Evolutionary conservation across 257 asterid species (phyloP), one percentile per base, ranked within the genome.

Genomic region (Gentiana macrophylla): DNA sequence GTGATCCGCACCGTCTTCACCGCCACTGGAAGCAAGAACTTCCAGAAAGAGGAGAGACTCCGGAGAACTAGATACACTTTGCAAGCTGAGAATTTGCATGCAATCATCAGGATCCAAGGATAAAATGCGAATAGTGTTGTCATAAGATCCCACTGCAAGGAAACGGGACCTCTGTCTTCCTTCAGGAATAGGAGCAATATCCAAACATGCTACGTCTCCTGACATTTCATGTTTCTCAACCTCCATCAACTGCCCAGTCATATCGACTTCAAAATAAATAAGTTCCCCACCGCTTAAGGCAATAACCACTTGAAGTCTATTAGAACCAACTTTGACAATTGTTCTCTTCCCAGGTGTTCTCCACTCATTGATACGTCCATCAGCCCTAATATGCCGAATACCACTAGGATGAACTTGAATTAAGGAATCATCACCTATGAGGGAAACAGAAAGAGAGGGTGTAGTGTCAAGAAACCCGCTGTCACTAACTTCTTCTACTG

Each of bases 361-460:
- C 99, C 99, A 92, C 78, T 92, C 99, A 63, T 92, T 92, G 66
- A 88, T 77, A 68, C 99, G 94, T 1, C 99, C 95, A 74, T 92
- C 99, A 79, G 86, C 99, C 69, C 99, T 83, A 57, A 92, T 92
- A 73, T 92, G 99, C 80, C 99, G 77, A 45, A 92, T 92, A 44
- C 99, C 99, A 57, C 95, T 80, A 6, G 99, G 99, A 68, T 92
- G 99, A 62, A 88, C 99, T 82, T 88, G 99, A 97, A 92, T 92
- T 62, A 92, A 79, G 55, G 99, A 92, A 73, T 92, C 99, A 63
- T 92, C 99, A 52, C 99, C 97, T 49, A 92, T 92, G 76, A 92
- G 78, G 57, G 99, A 92, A 60, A 92, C 97, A 57, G 95, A 77
- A 62, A 88, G 94, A 24, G 99, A 92, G 37, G 97, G 96, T 6